A percentile compares a stretch with the other conserved stretches of the same genome.
Conservation (phyloP, 1,284 basidiomycete genomes). For the Athelia sp. region DNA sequence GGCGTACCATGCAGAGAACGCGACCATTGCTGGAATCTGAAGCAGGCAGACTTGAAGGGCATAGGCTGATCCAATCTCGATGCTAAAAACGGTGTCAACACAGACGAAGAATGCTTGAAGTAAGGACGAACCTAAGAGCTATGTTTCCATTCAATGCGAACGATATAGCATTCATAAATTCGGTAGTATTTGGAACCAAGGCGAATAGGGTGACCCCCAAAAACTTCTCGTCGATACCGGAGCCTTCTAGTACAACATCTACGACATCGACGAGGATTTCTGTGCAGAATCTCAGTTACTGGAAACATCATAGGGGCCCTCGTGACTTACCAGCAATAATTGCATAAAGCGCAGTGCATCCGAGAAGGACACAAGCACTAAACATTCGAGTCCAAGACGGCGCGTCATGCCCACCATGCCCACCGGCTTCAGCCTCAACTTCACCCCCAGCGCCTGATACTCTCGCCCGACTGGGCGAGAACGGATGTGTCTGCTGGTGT, state of each 20-base stretch:
- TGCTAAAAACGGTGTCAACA: constrained; percentile 44
- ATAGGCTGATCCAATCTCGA: constrained; percentile 99
- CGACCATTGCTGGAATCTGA: constrained; percentile 98
- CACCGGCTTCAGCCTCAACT: constrained; percentile 37
- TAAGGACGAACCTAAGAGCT: constrained; percentile 74
- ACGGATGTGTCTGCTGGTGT: constrained; percentile 59
- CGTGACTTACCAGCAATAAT: constrained; percentile 79
- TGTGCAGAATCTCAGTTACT: constrained; percentile 23
- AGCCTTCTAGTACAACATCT: constrained; percentile 90
- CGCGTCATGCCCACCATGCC: constrained; percentile 87
- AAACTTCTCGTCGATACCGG: constrained; percentile 96
- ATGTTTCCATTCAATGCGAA: constrained; percentile 98
- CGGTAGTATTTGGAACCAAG: constrained; percentile 96
- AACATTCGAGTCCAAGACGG: constrained; percentile 91
- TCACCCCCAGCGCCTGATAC: constrained; percentile 24
- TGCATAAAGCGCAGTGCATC: constrained; percentile 92
- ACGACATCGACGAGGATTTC: constrained; percentile 95
- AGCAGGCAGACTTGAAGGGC: constrained; percentile 97
- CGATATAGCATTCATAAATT: constrained; percentile 99
- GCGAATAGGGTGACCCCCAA: constrained; percentile 96
- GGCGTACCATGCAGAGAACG: constrained; percentile 93
- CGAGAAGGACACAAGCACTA: constrained; percentile 83
- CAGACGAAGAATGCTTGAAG: constrained; percentile 5
- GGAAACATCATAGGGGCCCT: not conserved
- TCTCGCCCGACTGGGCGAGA: constrained; percentile 40